Base-by-base conservation (phyloP, 2,329 filamentous ascomycete species). In the Fusarium protoensiforme region DNA sequence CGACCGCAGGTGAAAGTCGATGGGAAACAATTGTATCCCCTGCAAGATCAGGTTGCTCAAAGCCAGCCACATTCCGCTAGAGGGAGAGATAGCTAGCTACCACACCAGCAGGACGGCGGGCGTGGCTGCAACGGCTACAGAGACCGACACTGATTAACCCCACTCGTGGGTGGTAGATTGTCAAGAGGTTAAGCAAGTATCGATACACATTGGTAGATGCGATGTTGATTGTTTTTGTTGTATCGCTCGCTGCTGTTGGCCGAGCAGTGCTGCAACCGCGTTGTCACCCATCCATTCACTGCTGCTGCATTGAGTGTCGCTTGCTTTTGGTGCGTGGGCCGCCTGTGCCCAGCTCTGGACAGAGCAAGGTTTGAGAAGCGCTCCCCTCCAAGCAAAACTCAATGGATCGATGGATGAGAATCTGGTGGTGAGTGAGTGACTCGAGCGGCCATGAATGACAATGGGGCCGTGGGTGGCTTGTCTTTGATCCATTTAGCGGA, bases 401-500 rank as follows among this genome's bases (percentile, higher is more conserved):
- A 74, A 72, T 69, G 57, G 38, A 38, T 65, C 10, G 39, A 68
- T 46, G 27, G 48, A 27, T 48, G 51, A 61, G 54, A 36, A 59
- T 46, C 57, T 64, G 54, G 38, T 54, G 63, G 36, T 64, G 53
- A 24, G 24, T 38, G 36, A 48, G 43, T 65, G 62, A 60, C 41
- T 51, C 54, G 56, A 60, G 14, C 48, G 9, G 59, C 59, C 54
- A 39, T 51, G 38, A 41, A 39, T 51, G 38, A 41, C 38, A 36
- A 57, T 68, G 41, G 27, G 48, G 56, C 54, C 41, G 59, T 70
- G 66, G 73, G 67, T 38, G 48, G 64, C 48, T 56, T 73, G 64
- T 73, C 68, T 75, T 61, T 68, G 65, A 73, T 65, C 67, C 59
- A 67, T 74, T 65, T 71, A 62, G 59, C 35, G 64, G 67, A 73